Conservation (phyloP, 2,329 filamentous ascomycete genomes). For the Xylaria arbuscula region DNA sequence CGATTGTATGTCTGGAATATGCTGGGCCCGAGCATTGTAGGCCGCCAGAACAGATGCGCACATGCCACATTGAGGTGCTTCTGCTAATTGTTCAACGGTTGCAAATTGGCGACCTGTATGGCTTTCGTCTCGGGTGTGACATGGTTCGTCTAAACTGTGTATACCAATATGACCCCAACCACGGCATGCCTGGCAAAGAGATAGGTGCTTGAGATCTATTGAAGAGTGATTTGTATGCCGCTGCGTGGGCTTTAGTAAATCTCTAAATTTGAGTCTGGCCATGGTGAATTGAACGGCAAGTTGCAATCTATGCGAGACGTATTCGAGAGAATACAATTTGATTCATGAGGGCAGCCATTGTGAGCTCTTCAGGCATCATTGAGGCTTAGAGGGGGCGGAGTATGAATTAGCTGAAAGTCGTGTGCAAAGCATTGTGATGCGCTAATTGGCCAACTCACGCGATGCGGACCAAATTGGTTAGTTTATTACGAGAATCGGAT, state of each 20-base stretch:
- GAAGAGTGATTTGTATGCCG: neutral
- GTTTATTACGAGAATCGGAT: neutral
- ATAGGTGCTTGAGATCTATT: neutral
- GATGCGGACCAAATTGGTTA: constrained; percentile 1
- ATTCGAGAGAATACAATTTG: neutral
- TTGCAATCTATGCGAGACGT: neutral
- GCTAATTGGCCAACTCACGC: neutral
- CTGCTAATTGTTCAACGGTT: neutral
- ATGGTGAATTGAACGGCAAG: neutral
- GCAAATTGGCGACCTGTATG: neutral
- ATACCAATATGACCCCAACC: neutral
- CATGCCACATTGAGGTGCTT: neutral
- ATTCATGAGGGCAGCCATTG: neutral
- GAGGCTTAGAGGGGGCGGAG: constrained; percentile 6
- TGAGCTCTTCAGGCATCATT: neutral
- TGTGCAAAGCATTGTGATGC: neutral
- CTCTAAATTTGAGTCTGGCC: neutral
- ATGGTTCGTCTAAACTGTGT: neutral
- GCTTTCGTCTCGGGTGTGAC: neutral
- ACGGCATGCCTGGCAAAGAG: neutral
- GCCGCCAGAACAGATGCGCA: neutral
- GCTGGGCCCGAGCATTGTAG: neutral
- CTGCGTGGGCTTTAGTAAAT: neutral
- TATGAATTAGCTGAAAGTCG: neutral
- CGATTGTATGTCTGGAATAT: neutral